phyloP scores from a whole-genome alignment of 352 stramenopile genomes.

The Globisporangium paroecandrum region DNA sequence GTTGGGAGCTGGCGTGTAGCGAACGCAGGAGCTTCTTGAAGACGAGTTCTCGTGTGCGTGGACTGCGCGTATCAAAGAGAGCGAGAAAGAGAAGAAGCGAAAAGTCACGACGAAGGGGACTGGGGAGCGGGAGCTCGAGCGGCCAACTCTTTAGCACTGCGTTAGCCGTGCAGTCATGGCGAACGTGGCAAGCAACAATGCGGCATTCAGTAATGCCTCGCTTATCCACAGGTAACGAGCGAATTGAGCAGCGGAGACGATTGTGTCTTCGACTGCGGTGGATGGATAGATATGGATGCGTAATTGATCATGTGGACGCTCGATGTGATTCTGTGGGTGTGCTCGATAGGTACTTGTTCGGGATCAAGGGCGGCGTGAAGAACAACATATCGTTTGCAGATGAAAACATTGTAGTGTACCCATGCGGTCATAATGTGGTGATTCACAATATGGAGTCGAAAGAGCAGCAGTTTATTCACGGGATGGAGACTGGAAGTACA shows the following conservation, averaged over 20 bases:
- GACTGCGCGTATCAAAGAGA: neutral
- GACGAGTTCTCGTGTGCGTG: too few species aligned
- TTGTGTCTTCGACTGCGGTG: neutral
- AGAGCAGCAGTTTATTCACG: slow-evolving; percentile 88
- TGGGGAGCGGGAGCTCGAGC: neutral
- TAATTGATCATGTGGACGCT: neutral
- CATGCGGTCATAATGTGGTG: slow-evolving; percentile 86
- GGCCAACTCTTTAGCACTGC: neutral
- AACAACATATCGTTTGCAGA: slow-evolving; percentile 85
- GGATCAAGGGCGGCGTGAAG: slow-evolving; percentile 77
- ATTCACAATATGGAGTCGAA: slow-evolving; percentile 89
- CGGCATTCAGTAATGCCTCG: slow-evolving; percentile 27
- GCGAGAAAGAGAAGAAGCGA: neutral
- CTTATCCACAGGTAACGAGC: slow-evolving; percentile 38
- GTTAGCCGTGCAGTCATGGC: neutral
- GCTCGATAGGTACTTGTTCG: slow-evolving; percentile 66
- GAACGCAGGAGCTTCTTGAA: neutral
- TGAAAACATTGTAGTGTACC: slow-evolving; percentile 84
- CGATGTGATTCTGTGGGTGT: neutral
- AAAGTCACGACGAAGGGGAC: neutral
- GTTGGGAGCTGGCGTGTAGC: neutral
- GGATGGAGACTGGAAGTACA: slow-evolving; percentile 63
- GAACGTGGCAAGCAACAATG: slow-evolving; percentile 12
- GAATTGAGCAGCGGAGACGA: neutral
- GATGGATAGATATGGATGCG: neutral